These are phyloP conservation scores for Carex scoparia DNA, from an alignment of 176 grass and related monocot genomes.

Conservation along the genomic window DNA sequence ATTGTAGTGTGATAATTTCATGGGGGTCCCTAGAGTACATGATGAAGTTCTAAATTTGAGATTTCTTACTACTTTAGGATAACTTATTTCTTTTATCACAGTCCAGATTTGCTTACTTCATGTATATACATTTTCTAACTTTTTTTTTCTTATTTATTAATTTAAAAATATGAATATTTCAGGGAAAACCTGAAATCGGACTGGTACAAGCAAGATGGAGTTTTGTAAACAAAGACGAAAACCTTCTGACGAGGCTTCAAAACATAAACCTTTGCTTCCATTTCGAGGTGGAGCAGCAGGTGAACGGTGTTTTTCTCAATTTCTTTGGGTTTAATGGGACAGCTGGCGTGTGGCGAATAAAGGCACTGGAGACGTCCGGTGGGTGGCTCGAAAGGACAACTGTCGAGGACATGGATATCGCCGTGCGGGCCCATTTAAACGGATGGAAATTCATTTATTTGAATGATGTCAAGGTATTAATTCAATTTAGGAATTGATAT, in stretches of 20 bases:
- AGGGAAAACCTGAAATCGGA: slow-evolving; percentile 69
- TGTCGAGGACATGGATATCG: slow-evolving; percentile 81
- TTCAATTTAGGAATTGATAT: neutral
- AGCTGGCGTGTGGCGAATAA: slow-evolving; percentile 77
- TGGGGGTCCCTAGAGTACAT: neutral
- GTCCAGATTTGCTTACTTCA: neutral
- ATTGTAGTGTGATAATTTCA: neutral
- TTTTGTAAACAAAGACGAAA: slow-evolving; percentile 76
- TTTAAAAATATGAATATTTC: slow-evolving; percentile 4
- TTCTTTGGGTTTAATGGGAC: slow-evolving; percentile 87
- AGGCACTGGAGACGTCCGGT: slow-evolving; percentile 69
- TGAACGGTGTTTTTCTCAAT: slow-evolving; percentile 61
- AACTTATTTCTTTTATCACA: neutral
- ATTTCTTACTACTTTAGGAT: neutral
- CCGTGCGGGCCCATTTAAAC: slow-evolving; percentile 61
- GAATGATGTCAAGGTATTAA: slow-evolving; percentile 69
- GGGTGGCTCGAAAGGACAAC: slow-evolving; percentile 82
- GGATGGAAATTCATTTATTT: slow-evolving; percentile 85
- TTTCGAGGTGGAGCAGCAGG: slow-evolving; percentile 84
- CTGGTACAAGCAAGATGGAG: slow-evolving; percentile 70
- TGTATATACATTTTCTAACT: too few relatives aligned
- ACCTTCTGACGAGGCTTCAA: slow-evolving; percentile 66
- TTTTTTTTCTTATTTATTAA: neutral
- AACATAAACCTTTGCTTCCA: slow-evolving; percentile 80
- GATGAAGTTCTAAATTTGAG: neutral